Percentiles rank a stretch among this genome's conserved stretches.
Conservation (phyloP, 225 moss, liverwort and hornwort species). For the Rhytidiadelphus loreus region DNA sequence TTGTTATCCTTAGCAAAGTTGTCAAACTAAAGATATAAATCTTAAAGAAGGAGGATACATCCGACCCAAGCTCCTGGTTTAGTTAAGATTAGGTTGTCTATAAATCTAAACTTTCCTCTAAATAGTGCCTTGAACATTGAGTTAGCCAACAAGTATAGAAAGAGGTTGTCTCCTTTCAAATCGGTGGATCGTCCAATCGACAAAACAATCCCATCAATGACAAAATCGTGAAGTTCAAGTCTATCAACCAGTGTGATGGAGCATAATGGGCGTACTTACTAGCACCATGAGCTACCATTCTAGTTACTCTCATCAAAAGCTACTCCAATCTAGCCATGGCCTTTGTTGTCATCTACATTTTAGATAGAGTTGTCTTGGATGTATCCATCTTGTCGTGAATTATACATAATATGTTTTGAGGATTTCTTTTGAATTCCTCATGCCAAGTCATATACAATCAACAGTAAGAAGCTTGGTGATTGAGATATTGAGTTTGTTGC, state of each 20-base stretch:
- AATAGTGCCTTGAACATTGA: no score
- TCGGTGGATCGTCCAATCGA: no score
- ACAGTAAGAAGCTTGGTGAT: no score
- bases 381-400: no score
- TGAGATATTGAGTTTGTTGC: accelerated
- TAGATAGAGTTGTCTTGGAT: no score
- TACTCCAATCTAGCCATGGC: accelerated
- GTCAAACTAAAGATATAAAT: no score
- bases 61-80: accelerated
- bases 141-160: accelerated
- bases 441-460: accelerated
- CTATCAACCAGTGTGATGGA: accelerated
- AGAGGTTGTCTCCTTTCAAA: accelerated
- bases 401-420: accelerated
- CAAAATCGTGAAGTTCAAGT: accelerated
- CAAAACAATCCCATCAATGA: background rate
- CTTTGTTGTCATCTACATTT: no score
- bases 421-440: no score
- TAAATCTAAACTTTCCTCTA: no score
- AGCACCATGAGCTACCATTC: background rate
- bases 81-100: accelerated
- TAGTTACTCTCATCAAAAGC: accelerated
- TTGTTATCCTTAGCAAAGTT: no score
- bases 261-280: background rate
- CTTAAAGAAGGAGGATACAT: accelerated